Evolutionary conservation across 305 asterid species (phyloP).

Genomic region (Striga hermonthica): DNA sequence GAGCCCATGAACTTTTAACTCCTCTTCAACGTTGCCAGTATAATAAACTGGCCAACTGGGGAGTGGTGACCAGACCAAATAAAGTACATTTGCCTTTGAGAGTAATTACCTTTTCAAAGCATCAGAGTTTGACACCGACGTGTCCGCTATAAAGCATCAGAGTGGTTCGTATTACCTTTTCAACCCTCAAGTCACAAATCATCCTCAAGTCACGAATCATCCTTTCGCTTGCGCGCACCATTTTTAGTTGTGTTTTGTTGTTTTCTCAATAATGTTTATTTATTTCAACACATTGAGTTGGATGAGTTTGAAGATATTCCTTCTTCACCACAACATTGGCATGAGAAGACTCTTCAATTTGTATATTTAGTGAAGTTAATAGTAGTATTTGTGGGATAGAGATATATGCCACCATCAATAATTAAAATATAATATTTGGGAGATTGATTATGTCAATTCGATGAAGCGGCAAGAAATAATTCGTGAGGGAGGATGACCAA

Average conservation of each 20-base stretch:
- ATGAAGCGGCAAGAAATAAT: no score
- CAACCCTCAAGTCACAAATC: conserved; percentile 68
- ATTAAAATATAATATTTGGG: no score
- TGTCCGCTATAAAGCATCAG: conserved; percentile 52
- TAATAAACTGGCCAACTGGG: no score
- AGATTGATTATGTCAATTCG: no score
- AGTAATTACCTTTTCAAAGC: no score
- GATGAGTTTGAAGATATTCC: conserved; percentile 70
- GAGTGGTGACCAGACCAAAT: no score
- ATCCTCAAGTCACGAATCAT: conserved; percentile 49
- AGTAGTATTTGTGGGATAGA: no score
- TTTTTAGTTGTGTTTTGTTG: conserved; percentile 20
- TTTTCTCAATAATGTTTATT: conserved; percentile 15
- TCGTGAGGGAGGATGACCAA: no score
- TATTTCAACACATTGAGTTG: conserved; percentile 70
- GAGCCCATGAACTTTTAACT: no score
- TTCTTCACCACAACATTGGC: conserved; percentile 67
- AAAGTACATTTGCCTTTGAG: no score
- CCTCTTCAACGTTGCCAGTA: no score
- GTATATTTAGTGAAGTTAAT: conserved; percentile 62
- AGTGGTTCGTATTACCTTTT: conserved; percentile 67
- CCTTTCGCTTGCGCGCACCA: conserved; percentile 17
- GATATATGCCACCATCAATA: no score
- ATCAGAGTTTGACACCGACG: conserved; percentile 47
- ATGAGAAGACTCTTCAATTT: conserved; percentile 63